Conservation (phyloP, 352 stramenopile species). For the Phytophthora gonapodyides region DNA sequence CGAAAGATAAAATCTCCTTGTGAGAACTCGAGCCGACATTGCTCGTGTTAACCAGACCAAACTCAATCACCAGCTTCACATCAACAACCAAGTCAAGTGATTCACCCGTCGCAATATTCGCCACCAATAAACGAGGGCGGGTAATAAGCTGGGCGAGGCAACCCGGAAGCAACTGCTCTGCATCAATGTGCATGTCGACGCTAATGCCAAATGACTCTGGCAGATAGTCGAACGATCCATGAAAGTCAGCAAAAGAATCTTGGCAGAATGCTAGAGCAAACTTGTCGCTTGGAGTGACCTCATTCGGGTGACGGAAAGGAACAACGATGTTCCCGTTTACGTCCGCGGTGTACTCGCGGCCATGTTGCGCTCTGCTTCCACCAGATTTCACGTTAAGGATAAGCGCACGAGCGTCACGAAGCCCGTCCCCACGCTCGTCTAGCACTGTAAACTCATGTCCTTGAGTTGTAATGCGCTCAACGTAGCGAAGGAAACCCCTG, state of each 20-base stretch:
- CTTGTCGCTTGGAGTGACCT: slow-evolving; percentile 28
- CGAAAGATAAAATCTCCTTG: slow-evolving; percentile 33
- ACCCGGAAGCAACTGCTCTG: slow-evolving; percentile 56
- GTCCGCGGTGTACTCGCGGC: slow-evolving; percentile 37
- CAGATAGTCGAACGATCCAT: slow-evolving; percentile 47
- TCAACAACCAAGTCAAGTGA: slow-evolving; percentile 24
- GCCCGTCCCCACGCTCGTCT: slow-evolving; percentile 46
- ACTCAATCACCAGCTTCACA: slow-evolving; percentile 34
- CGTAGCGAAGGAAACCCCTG: slow-evolving; percentile 57
- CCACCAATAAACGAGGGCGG: slow-evolving; percentile 31
- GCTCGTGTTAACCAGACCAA: slow-evolving; percentile 34
- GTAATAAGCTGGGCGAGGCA: slow-evolving; percentile 37
- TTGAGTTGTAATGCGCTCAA: slow-evolving; percentile 46
- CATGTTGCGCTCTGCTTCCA: slow-evolving; percentile 39
- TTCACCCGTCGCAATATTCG: slow-evolving; percentile 24
- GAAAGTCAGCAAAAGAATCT: slow-evolving; percentile 47
- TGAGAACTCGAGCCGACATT: slow-evolving; percentile 35
- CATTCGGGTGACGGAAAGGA: slow-evolving; percentile 47
- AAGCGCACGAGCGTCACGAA: slow-evolving; percentile 39
- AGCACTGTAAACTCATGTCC: slow-evolving; percentile 60
- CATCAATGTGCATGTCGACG: slow-evolving; percentile 55
- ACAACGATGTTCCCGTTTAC: slow-evolving; percentile 41
- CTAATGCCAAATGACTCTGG: slow-evolving; percentile 37
- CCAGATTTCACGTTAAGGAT: slow-evolving; percentile 51
- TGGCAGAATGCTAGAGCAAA: slow-evolving; percentile 52